Base-by-base conservation (phyloP, 208 protist genomes). In the Trypanosoma conorhini region DNA sequence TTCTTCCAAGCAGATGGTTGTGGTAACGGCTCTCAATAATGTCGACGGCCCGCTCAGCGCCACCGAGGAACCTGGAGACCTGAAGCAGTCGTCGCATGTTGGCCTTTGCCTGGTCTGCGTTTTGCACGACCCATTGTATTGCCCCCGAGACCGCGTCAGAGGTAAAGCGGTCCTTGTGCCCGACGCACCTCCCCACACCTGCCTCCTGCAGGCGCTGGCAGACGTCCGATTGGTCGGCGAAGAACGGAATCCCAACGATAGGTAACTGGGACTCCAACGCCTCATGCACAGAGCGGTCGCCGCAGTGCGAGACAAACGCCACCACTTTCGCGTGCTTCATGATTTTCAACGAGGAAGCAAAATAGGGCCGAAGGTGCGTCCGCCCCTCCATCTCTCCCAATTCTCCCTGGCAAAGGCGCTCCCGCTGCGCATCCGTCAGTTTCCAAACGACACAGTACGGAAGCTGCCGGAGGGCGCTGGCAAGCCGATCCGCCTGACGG, bases 381-480 rank as follows among this genome's bases (percentile, higher is more conserved):
- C 35, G 28, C 26, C 24, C 22, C 22, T 63, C 46, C 24, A 38
- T 61, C 35, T 61, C 57, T 31, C 24, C 13, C 21, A 74, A 33
- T 62, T 50, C 52, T 57, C 70, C 42, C 62, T 52, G 54, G 59
- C 72, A 50, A 77, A 67, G 5, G 19, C 21, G 15, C 35, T 65
- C n/a, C 3, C 54, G 22, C 28, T 72, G 28, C 44, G 22, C 58
- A 24, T 75, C 57, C 40, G 62, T 69, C 15, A 76, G 51, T 61
- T 83, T 85, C 83, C 80, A 88, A 68, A 88, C 80, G 5, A 88
- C 69, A 58, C 83, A 86, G 55, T 80, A 76, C 21, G 83, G 80
- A 62, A 68, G 62, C 8, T 24, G 61, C 4, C 57, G 57, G 22
- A 72, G 35, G 21, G 77, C 83, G n/a, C 55, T 40, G 19, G 58